Conservation (phyloP, 768 basidiomycete species). For the Boletellus emodensis region DNA sequence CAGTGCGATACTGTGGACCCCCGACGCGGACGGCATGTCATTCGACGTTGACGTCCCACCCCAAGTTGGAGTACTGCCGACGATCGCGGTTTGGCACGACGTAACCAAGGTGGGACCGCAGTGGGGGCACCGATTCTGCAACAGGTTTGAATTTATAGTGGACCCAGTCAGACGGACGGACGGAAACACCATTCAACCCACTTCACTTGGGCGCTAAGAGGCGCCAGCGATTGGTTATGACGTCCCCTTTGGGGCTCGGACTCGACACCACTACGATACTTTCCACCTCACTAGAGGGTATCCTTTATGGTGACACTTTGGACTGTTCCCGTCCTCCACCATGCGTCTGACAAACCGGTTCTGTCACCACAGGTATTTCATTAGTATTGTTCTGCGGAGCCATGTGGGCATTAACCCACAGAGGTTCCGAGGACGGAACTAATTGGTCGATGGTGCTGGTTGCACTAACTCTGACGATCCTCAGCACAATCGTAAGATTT, state of each 20-base stretch:
- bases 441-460: constrained; percentile 22
- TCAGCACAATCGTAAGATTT: constrained; percentile 19
- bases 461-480: constrained; percentile 17
- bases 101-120: too few species aligned
- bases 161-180: too few species aligned
- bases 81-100: too few species aligned
- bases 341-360: background rate
- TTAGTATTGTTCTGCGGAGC: constrained; percentile 21
- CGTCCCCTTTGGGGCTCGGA: constrained; percentile 2
- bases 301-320: constrained; percentile 19
- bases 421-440: constrained; percentile 13
- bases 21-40: too few species aligned
- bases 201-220: background rate
- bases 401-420: constrained; percentile 20
- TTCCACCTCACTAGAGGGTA: constrained; percentile 15
- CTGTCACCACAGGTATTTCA: constrained; percentile 14
- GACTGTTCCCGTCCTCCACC: background rate
- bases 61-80: too few species aligned
- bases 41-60: too few species aligned
- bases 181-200: background rate
- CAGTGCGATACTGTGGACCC: too few species aligned
- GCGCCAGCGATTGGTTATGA: background rate
- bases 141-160: background rate
- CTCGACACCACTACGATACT: constrained; percentile 15
- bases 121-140: too few species aligned